These are phyloP conservation scores for Prunus yedoensis DNA, from an alignment of 331 rosid species.

Conservation along the genomic window DNA sequence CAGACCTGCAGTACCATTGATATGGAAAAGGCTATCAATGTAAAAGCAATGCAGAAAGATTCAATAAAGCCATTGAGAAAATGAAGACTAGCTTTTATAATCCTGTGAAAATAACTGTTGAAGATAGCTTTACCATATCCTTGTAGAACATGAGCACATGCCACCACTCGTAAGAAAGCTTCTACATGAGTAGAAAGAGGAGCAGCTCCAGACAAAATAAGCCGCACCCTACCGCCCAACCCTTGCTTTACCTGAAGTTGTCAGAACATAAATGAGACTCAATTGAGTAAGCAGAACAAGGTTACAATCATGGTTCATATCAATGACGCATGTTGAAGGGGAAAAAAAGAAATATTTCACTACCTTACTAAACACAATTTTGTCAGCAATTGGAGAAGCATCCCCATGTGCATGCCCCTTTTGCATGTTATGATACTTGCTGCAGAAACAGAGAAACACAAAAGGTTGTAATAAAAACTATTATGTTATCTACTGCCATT, in stretches of 20 bases:
- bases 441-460: constrained; percentile 37
- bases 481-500: background rate
- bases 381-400: constrained; percentile 82
- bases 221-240: constrained; percentile 86
- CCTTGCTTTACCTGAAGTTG: constrained; percentile 79
- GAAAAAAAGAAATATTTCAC: constrained; percentile 18
- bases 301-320: constrained; percentile 11
- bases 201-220: constrained; percentile 97
- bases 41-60: constrained; percentile 1
- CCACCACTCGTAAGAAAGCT: constrained; percentile 75
- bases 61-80: constrained; percentile 6
- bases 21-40: constrained; percentile 21
- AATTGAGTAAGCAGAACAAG: constrained; percentile 15
- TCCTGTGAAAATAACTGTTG: constrained; percentile 4
- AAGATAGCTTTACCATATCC: constrained; percentile 79
- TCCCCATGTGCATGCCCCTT: constrained; percentile 53
- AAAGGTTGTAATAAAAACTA: background rate
- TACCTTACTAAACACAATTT: constrained; percentile 84
- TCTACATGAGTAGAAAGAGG: constrained; percentile 87
- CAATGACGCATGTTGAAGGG: background rate
- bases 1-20: constrained; percentile 59
- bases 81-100: background rate
- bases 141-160: constrained; percentile 92
- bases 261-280: constrained; percentile 30
- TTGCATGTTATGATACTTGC: constrained; percentile 71